These are phyloP conservation scores for Malus hybrid DNA, from an alignment of 331 rosid genomes.

Conservation along the genomic window DNA sequence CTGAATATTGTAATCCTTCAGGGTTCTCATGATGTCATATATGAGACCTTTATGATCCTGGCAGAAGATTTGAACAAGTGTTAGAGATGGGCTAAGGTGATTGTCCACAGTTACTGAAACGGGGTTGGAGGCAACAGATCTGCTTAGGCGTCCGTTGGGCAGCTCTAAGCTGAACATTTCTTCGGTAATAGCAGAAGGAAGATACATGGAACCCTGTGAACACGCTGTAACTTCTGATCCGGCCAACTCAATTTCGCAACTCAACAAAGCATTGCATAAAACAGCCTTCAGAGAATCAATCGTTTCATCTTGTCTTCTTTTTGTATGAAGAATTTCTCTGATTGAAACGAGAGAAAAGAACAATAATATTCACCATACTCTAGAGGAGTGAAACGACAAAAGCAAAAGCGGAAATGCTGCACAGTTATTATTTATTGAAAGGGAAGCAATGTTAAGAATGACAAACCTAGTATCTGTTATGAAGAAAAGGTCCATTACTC, in stretches of 20 bases:
- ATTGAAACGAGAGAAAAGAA: neutral
- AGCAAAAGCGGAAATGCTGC: neutral
- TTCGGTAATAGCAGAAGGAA: constrained; percentile 40
- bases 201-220: constrained; percentile 31
- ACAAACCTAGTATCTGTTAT: constrained; percentile 54
- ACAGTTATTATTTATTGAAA: neutral
- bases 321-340: constrained; percentile 46
- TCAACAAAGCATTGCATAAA: constrained; percentile 22
- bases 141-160: constrained; percentile 16
- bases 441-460: neutral
- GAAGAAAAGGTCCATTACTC: constrained; percentile 56
- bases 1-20: constrained; percentile 57
- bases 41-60: constrained; percentile 54
- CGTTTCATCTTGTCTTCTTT: constrained; percentile 40
- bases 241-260: constrained; percentile 46
- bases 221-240: constrained; percentile 38
- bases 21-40: constrained; percentile 53
- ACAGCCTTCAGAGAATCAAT: constrained; percentile 22
- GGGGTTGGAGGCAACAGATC: constrained; percentile 25
- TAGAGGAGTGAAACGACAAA: neutral
- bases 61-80: constrained; percentile 41
- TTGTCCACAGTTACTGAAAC: constrained; percentile 38
- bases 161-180: constrained; percentile 44
- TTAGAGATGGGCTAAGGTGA: constrained; percentile 47
- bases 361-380: too few species aligned